Base-by-base conservation (phyloP, 192 early-diverging fungal species). In the Gryganskiella cystojenkinii region DNA sequence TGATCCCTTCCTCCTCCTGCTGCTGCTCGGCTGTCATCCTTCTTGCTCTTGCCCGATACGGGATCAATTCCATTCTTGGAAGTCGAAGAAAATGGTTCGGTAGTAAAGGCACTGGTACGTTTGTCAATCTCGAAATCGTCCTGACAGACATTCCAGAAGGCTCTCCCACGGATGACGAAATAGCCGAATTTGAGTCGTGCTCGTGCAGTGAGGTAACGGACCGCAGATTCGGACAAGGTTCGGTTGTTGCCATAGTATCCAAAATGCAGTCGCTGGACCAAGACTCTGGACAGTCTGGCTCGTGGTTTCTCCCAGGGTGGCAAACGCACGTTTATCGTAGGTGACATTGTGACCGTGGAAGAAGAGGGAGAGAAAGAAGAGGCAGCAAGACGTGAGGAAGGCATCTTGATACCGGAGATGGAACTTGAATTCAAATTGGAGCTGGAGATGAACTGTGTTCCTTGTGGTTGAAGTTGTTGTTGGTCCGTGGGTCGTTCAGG, bases 111-210 rank as follows among this genome's bases (percentile, higher is more conserved):
- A 24, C 7, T 14, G 30, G 46, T 44, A 17, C 19, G 33, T 47
- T 31, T 24, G 3, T 50, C 24, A 10, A 49, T 35, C 4, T 37
- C 60, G 15, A 59, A 27, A 46, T 69, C 66, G 34, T 78, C 66
- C 2, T 63, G 61, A 5, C 17, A 35, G 14, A 78, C 24, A 34
- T 55, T 27, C 74, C 74, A 78, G 27, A 78, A 78, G 14, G 74
- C 74, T 22, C 74, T 51, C 27, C 74, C 74, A 13, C 74, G 66
- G 19, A 78, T 78, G 11, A 61, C 49, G 52, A 78, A 78, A n/a
- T 78, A 78, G 6, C 74, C 74, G 50, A 43, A 78, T 54, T 69
- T 42, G 14, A 78, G 66, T 10, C 74, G 74, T 11, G 74, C 74
- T 10, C 74, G 30, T 3, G 74, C 74, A 19, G 74, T 78, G 11